These are phyloP conservation scores for Erigeron philadelphicus DNA, from an alignment of 140 eudicot species.

Conservation along the genomic window DNA sequence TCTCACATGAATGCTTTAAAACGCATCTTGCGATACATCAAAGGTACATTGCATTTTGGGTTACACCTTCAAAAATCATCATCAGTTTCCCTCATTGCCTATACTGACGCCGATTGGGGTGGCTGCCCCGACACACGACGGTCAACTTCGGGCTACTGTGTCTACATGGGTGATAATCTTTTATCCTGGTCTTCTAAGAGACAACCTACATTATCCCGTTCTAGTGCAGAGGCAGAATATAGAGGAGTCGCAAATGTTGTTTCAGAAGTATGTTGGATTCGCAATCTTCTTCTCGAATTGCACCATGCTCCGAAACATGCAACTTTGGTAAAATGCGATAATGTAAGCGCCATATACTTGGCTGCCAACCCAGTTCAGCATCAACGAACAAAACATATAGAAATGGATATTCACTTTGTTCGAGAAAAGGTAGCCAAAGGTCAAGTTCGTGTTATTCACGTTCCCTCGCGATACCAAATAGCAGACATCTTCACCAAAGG, in stretches of 20 bases:
- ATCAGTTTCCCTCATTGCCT: neutral
- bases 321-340: neutral
- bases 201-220: neutral
- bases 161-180: neutral
- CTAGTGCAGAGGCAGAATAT: neutral
- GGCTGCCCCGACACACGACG: neutral
- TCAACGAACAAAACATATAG: neutral
- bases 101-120: neutral
- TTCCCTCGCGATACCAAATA: neutral
- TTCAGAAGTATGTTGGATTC: neutral
- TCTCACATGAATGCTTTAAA: neutral
- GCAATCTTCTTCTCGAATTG: neutral
- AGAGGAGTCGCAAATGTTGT: neutral
- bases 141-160: neutral
- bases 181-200: neutral
- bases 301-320: neutral
- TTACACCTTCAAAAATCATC: neutral
- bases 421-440: neutral
- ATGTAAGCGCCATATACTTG: neutral
- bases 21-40: neutral
- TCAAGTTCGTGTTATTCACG: neutral
- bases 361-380: neutral
- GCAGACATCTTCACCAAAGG: neutral
- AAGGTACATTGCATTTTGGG: neutral
- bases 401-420: neutral